Evolutionary conservation across 345 rosid genomes (phyloP), one percentile per base, ranked within the genome.

Genomic region (Trapa bicornis): DNA sequence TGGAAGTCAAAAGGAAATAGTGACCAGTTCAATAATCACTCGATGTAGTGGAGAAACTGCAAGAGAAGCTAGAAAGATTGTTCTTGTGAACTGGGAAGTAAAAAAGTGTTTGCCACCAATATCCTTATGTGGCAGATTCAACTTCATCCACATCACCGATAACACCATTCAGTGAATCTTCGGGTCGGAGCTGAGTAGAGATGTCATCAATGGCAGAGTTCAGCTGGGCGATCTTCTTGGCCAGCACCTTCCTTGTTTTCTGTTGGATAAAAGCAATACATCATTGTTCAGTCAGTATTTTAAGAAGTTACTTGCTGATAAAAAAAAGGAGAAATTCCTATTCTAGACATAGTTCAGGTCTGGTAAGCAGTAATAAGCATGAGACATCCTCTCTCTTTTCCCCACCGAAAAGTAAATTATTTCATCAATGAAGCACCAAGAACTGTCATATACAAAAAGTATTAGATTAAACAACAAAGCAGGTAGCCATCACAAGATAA

Each of bases 181-280:
- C 92, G 36, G 89, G 48, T 62, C 77, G 85, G 47, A 89, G 91
- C 82, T 87, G 98, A 65, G 87, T 47, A 39, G 98, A 89, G 58
- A 89, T 87, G 61, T 79, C 89, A 68, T 89, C 98, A 32, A 92
- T 89, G 61, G 98, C 95, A 33, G 89, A 79, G 82, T 89, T 92
- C 61, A 92, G 82, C 71, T 87, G 93, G 37, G 87, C 93, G 54
- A 92, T 92, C 82, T 92, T 89, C 74, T 87, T 89, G 0, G 89
- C 79, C 50, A 92, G 76, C 58, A 86, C 76, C 77, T 92, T 85
- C 2, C 96, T 73, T 22, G 92, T 92, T 86, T 83, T 89, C 98
- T 92, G 83, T 67, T 67, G 64, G 22, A 72, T 45, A 15, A 5
- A 65, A 47, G 3, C 39, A 65, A 15, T 68, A 10, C 37, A 1